Conservation (phyloP, 768 basidiomycete species). For the Pleurotus djamor region DNA sequence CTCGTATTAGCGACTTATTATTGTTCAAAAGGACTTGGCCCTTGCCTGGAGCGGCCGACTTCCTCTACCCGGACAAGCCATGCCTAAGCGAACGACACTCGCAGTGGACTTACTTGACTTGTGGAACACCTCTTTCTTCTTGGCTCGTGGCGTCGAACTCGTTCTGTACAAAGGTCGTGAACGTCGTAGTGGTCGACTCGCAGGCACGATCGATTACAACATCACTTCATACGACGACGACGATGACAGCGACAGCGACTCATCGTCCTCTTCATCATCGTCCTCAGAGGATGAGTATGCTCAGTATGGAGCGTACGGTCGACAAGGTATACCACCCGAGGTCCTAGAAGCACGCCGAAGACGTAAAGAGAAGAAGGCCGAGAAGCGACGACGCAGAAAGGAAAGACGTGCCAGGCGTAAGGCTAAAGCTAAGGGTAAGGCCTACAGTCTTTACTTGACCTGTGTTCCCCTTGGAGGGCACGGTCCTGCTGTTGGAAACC, state of each 20-base stretch:
- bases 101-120: conserved; percentile 72
- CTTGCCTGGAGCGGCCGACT: conserved; percentile 78
- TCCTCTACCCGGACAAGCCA: conserved; percentile 56
- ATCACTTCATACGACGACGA: conserved; percentile 46
- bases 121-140: conserved; percentile 81
- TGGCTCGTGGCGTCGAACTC: conserved; percentile 71
- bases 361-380: conserved; percentile 53
- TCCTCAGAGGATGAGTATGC: conserved; percentile 41
- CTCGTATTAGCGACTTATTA: background rate
- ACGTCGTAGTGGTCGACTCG: conserved; percentile 64
- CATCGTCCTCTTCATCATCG: conserved; percentile 37
- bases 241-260: conserved; percentile 33
- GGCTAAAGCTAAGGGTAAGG: conserved; percentile 58
- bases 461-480: conserved; percentile 35
- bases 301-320: conserved; percentile 39
- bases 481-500: conserved; percentile 1
- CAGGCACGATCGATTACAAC: conserved; percentile 53
- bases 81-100: conserved; percentile 53
- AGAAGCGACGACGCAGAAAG: conserved; percentile 58
- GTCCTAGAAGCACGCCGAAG: conserved; percentile 49
- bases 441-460: conserved; percentile 61
- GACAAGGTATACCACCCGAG: conserved; percentile 34
- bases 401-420: conserved; percentile 63
- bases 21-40: conserved; percentile 55
- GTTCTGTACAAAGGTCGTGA: conserved; percentile 80